Conservation (phyloP, 306 rosid species). For the Boehmeria nivea region DNA sequence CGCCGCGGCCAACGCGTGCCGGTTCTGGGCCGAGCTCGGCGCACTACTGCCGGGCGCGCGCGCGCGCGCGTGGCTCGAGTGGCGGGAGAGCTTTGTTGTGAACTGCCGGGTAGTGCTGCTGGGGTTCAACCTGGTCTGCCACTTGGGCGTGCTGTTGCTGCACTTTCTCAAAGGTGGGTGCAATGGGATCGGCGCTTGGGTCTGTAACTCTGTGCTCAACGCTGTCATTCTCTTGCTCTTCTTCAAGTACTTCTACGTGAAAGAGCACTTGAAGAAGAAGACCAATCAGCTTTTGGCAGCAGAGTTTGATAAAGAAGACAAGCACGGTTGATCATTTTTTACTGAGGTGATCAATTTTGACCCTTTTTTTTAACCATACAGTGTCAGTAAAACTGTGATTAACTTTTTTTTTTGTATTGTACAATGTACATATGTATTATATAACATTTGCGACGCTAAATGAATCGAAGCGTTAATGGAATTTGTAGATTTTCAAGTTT, state of each 20-base stretch:
- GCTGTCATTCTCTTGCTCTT: constrained; percentile 44
- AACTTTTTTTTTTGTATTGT: too few species aligned
- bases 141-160: constrained; percentile 46
- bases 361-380: too few species aligned
- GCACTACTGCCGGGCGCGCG: constrained; percentile 23
- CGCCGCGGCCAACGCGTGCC: constrained; percentile 45
- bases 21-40: constrained; percentile 58
- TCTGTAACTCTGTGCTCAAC: constrained; percentile 46
- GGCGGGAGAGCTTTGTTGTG: constrained; percentile 23
- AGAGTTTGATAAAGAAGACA: too few species aligned
- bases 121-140: constrained; percentile 49
- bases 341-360: too few species aligned
- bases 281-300: too few species aligned
- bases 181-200: constrained; percentile 81
- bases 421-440: too few species aligned
- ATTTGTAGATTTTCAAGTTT: too few species aligned
- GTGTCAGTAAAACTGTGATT: too few species aligned
- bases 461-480: too few species aligned
- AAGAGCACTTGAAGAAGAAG: constrained; percentile 9
- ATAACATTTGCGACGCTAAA: too few species aligned
- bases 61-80: too few species aligned
- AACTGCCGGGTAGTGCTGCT: constrained; percentile 39
- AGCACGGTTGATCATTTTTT: too few species aligned
- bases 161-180: constrained; percentile 71
- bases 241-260: constrained; percentile 35